These are phyloP conservation scores for Hyaloperonospora arabidopsidis DNA, from an alignment of 352 stramenopile genomes.

Conservation along the genomic window DNA sequence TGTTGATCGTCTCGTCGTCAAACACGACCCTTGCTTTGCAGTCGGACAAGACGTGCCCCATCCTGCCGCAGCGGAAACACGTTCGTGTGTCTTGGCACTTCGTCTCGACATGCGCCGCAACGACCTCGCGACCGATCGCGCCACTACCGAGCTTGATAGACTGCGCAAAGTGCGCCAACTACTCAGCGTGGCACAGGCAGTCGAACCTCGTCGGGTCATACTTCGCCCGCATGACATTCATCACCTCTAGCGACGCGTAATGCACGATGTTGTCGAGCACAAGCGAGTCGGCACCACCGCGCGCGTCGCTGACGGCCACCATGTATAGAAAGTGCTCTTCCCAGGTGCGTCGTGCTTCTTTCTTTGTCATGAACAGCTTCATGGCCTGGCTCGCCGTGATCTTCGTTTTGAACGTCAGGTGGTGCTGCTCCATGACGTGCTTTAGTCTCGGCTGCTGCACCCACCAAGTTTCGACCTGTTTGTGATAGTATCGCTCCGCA, in stretches of 20 bases:
- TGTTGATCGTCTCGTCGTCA: no score
- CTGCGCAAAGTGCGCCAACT: slow-evolving; percentile 4
- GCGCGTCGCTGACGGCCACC: neutral
- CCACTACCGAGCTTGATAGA: neutral
- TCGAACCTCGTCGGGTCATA: slow-evolving; percentile 1
- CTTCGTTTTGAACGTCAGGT: slow-evolving; percentile 2
- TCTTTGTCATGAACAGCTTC: neutral
- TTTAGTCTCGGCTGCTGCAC: neutral
- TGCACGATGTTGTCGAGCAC: slow-evolving; percentile 4
- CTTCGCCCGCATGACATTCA: neutral
- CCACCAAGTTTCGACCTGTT: no score
- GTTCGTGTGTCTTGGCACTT: no score
- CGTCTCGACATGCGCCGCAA: no score
- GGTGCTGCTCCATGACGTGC: slow-evolving; percentile 5
- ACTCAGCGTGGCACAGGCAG: slow-evolving; percentile 1
- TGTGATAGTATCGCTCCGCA: no score
- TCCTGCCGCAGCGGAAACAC: no score
- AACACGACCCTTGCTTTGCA: no score
- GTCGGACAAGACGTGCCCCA: no score
- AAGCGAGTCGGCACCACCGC: neutral
- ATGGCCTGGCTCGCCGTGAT: slow-evolving; percentile 2
- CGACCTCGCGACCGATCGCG: neutral
- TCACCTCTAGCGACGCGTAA: no score
- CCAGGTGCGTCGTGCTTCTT: slow-evolving; percentile 1
- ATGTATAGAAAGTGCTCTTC: slow-evolving; percentile 3